These are phyloP conservation scores for Hyaloscypha hepaticicola DNA, from an alignment of 495 filamentous ascomycete species.

Conservation along the genomic window DNA sequence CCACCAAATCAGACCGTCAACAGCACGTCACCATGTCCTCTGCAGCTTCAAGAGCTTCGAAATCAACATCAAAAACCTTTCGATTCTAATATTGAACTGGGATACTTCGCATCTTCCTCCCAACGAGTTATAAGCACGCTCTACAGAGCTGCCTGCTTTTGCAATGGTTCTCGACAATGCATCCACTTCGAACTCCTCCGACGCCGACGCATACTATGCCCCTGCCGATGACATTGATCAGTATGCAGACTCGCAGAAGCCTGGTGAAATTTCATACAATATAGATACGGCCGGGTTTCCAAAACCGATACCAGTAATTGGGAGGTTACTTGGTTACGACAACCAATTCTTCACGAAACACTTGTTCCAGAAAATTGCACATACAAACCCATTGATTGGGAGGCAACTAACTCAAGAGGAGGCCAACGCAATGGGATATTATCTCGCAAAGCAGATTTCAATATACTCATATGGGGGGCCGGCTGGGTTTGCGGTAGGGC, in stretches of 20 bases:
- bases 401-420: conserved; percentile 25
- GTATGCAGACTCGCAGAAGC: conserved; percentile 16
- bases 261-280: background rate
- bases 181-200: background rate
- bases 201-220: conserved; percentile 8
- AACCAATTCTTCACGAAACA: background rate
- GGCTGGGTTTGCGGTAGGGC: conserved; percentile 16
- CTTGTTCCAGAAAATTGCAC: no score
- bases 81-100: background rate
- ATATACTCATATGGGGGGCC: conserved; percentile 26
- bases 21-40: conserved; percentile 15
- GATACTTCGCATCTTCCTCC: background rate
- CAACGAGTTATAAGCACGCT: background rate
- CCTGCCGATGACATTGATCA: conserved; percentile 27
- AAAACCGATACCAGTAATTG: conserved; percentile 26
- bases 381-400: no score
- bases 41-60: background rate
- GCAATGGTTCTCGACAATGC: conserved; percentile 30
- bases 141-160: background rate
- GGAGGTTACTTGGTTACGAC: conserved; percentile 22
- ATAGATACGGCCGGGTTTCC: conserved; percentile 20
- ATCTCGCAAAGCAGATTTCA: conserved; percentile 22
- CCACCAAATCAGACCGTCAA: background rate
- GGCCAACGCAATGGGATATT: conserved; percentile 20
- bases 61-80: background rate